These are phyloP conservation scores for Oryza meyeriana DNA, from an alignment of 176 grass and related monocot species.

Conservation along the genomic window DNA sequence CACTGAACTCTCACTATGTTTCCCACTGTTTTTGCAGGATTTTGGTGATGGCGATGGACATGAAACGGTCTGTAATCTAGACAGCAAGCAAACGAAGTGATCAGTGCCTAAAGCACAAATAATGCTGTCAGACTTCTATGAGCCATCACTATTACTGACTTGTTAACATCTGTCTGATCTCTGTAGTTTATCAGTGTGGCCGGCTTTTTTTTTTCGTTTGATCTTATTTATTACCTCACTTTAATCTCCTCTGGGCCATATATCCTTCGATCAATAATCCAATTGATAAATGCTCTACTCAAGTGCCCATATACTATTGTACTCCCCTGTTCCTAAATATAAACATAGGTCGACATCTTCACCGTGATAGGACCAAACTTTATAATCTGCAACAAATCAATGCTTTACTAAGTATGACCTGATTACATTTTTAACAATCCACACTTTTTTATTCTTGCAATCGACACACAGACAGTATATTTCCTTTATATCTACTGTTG, in stretches of 20 bases:
- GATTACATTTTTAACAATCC: too few species aligned
- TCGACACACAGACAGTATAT: too few species aligned
- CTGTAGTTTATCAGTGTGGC: background rate
- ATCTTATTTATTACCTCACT: background rate
- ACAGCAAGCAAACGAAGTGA: constrained; percentile 22
- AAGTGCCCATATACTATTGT: background rate
- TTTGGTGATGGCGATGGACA: constrained; percentile 19
- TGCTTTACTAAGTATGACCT: too few species aligned
- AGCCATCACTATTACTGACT: background rate
- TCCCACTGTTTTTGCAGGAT: constrained; percentile 26
- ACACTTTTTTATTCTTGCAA: too few species aligned
- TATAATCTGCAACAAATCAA: too few species aligned
- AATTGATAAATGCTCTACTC: background rate
- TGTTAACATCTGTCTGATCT: background rate
- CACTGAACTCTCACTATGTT: constrained; percentile 17
- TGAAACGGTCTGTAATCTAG: constrained; percentile 33
- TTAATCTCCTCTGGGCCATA: background rate
- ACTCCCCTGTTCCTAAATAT: too few species aligned
- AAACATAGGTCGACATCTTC: too few species aligned
- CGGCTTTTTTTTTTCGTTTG: background rate
- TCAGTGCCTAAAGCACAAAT: constrained; percentile 36
- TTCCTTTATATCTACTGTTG: too few species aligned
- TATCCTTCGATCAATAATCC: background rate
- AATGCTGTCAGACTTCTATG: constrained; percentile 15
- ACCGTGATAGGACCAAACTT: too few species aligned